A percentile compares a stretch with the other conserved stretches of the same genome.
These are phyloP conservation scores for Paramecium tetraurelia DNA, from an alignment of 73 alveolate species.

Conservation along the genomic window DNA sequence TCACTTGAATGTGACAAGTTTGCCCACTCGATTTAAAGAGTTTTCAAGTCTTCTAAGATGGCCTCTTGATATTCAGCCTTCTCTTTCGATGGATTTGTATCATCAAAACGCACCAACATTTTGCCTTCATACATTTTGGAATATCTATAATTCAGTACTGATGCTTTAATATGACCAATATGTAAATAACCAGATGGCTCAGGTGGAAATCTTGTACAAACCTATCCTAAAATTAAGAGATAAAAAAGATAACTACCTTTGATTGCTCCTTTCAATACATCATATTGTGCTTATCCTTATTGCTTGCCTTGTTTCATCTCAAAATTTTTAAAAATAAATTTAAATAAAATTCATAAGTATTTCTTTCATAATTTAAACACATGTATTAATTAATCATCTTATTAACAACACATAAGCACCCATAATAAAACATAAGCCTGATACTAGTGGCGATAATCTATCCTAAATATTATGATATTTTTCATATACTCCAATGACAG, in stretches of 20 bases:
- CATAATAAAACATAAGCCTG: slow-evolving; percentile 26
- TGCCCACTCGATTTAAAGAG: slow-evolving; percentile 85
- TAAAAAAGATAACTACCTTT: background rate
- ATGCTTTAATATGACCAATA: slow-evolving; percentile 98
- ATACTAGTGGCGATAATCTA: slow-evolving; percentile 25
- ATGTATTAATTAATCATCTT: background rate
- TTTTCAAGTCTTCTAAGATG: slow-evolving; percentile 81
- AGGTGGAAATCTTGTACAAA: slow-evolving; percentile 97
- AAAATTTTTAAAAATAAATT: background rate
- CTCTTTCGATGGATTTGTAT: slow-evolving; percentile 96
- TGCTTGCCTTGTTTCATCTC: background rate
- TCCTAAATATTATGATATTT: background rate
- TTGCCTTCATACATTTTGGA: slow-evolving; percentile 94
- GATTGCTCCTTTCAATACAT: background rate
- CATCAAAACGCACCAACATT: slow-evolving; percentile 98
- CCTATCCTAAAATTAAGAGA: slow-evolving; percentile 71
- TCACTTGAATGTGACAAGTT: slow-evolving; percentile 89
- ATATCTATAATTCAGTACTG: slow-evolving; percentile 95
- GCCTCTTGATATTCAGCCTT: slow-evolving; percentile 88
- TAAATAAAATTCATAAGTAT: background rate
- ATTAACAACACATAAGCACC: background rate
- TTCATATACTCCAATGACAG: slow-evolving; percentile 14
- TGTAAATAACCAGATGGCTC: slow-evolving; percentile 95
- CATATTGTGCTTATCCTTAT: background rate
- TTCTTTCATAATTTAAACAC: background rate